Evolutionary conservation across 140 eudicot genomes (phyloP).

Genomic region (Bidens hawaiensis): DNA sequence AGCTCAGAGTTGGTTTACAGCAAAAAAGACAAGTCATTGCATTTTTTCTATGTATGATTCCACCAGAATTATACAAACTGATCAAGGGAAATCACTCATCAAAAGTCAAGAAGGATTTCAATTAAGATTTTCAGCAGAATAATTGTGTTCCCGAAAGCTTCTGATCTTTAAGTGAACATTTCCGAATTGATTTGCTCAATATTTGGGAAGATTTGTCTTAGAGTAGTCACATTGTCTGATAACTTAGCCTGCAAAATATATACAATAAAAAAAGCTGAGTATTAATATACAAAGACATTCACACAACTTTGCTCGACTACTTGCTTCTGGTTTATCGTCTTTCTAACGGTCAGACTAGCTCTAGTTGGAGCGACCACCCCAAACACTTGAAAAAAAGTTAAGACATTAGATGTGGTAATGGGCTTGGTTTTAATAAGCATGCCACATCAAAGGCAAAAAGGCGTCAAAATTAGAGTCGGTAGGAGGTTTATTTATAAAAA

Average conservation of each 20-base stretch:
- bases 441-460: too few species aligned
- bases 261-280: background rate
- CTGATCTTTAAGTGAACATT: constrained; percentile 40
- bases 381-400: background rate
- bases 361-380: background rate
- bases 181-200: constrained; percentile 81
- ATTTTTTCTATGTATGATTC: constrained; percentile 8
- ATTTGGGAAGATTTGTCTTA: constrained; percentile 70
- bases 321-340: background rate
- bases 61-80: constrained; percentile 17
- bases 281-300: background rate
- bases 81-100: constrained; percentile 11
- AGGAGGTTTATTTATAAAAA: too few species aligned
- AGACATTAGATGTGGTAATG: background rate
- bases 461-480: too few species aligned
- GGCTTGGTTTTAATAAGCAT: too few species aligned
- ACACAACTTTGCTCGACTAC: background rate
- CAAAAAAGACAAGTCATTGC: background rate
- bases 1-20: background rate
- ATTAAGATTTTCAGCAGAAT: background rate
- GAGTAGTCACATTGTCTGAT: constrained; percentile 42
- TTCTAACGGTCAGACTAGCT: background rate
- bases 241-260: constrained; percentile 54
- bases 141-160: background rate
- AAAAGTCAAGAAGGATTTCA: constrained; percentile 2